phyloP scores from a whole-genome alignment of 179 eudicot genomes.

The Vitellaria paradoxa region DNA sequence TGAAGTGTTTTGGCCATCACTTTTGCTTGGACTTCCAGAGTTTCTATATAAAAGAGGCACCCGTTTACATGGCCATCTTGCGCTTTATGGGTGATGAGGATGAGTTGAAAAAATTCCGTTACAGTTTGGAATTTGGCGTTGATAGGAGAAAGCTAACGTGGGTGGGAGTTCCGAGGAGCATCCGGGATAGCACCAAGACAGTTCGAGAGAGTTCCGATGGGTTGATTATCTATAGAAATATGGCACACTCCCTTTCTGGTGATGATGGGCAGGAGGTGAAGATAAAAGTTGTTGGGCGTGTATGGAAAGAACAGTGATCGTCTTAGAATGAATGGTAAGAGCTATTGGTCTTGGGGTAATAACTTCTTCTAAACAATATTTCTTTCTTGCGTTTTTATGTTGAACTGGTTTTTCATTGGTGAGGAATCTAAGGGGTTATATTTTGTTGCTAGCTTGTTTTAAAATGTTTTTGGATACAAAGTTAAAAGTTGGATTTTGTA shows the following conservation, averaged over 20 bases:
- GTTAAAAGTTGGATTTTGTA: too few relatives aligned
- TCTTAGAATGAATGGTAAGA: too few relatives aligned
- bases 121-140: slow-evolving; percentile 55
- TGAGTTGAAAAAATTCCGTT: slow-evolving; percentile 52
- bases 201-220: slow-evolving; percentile 61
- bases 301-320: slow-evolving; percentile 66
- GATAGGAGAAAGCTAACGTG: slow-evolving; percentile 48
- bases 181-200: slow-evolving; percentile 47
- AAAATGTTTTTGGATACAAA: too few relatives aligned
- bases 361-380: too few relatives aligned
- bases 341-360: too few relatives aligned
- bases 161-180: slow-evolving; percentile 70
- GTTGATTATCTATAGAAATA: slow-evolving; percentile 43
- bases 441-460: too few relatives aligned
- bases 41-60: slow-evolving; percentile 42
- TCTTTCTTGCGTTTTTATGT: too few relatives aligned
- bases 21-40: slow-evolving; percentile 68
- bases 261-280: slow-evolving; percentile 54
- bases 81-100: slow-evolving; percentile 67
- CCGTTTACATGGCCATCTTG: slow-evolving; percentile 60
- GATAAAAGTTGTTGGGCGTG: slow-evolving; percentile 53
- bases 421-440: too few relatives aligned
- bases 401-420: too few relatives aligned
- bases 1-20: slow-evolving; percentile 52
- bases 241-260: slow-evolving; percentile 62